A percentile compares a stretch with the other conserved stretches of the same genome.
phyloP scores from a whole-genome alignment of 768 basidiomycete genomes.

The Termitomyces sp. region DNA sequence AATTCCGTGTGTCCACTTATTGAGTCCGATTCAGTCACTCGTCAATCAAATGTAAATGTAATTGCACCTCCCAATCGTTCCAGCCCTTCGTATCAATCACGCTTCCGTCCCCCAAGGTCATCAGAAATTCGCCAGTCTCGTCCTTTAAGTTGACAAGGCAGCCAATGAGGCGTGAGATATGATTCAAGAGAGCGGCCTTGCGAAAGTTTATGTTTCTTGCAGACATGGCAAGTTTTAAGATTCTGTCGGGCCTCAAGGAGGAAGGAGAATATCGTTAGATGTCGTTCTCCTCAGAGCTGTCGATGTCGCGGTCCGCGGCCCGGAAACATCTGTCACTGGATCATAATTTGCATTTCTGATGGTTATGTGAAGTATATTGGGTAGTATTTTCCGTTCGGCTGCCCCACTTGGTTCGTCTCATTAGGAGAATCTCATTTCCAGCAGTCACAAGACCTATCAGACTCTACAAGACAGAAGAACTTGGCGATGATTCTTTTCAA shows the following conservation, averaged over 20 bases:
- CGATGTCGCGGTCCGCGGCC: constrained; percentile 11
- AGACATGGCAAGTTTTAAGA: constrained; percentile 19
- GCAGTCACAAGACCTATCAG: constrained; percentile 12
- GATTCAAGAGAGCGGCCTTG: constrained; percentile 20
- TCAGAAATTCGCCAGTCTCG: constrained; percentile 43
- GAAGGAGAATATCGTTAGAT: neutral
- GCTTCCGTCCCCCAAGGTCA: constrained; percentile 42
- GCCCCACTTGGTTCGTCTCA: neutral
- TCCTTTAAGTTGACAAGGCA: constrained; percentile 49
- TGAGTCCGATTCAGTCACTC: neutral
- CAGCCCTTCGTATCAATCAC: constrained; percentile 54
- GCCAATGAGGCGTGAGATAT: constrained; percentile 31
- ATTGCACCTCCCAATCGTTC: constrained; percentile 47
- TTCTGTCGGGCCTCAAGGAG: neutral
- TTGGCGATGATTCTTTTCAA: constrained; percentile 1
- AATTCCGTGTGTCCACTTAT: constrained; percentile 39
- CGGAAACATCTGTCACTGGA: neutral
- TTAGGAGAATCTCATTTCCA: neutral
- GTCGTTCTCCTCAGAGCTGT: neutral
- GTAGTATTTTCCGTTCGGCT: neutral
- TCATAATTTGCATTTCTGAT: neutral
- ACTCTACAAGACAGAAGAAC: neutral
- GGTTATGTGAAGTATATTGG: neutral
- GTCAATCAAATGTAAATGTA: neutral
- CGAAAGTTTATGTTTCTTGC: constrained; percentile 23